Evolutionary conservation across 78 protist species (phyloP), one percentile per base, ranked within the genome.

Genomic region (Dictyostelium firmibasis): DNA sequence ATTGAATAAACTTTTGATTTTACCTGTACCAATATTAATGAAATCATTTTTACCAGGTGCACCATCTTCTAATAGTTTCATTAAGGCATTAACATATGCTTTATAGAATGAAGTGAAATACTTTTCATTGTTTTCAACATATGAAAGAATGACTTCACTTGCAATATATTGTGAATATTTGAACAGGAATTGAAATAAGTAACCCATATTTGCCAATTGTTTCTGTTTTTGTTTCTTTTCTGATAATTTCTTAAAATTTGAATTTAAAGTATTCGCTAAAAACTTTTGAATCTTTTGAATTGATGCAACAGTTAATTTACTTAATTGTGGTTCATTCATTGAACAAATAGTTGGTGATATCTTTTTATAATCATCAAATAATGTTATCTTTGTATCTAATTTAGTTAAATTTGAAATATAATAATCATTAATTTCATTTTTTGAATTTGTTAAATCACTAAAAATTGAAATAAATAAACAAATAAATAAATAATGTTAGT

Each of bases 261-360:
- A 88, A 23, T 57, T 82, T 14, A 88, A 64, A 1, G 25, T 88
- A 23, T 6, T 72, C 4, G 50, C 47, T 16, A 88, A 69, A 69
- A 64, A 88, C 44, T 88, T 79, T 64, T 79, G 85, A 31, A 88
- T 88, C 93, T 88, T 88, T 64, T 53, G 64, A 44, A 88, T 88
- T 35, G 82, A 38, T n/a, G 85, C 93, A 0, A 79, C 93, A 14
- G 93, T 88, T 36, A 88, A 64, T 31, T 88, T 88, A 88, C 86
- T 88, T n/a, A 88, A 27, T 35, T 88, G 93, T 31, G 93, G 93
- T 67, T 88, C 93, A 64, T 88, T 88, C 13, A 9, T 79, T 35
- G 76, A 23, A 35, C 93, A 88, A 27, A 88, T 78, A 23, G 81
- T 64, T 25, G 93, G 93, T 60, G 86, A 25, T 23, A 88, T 33